Base-by-base conservation (phyloP, 768 basidiomycete species). In the Fibroporia radiculosa region DNA sequence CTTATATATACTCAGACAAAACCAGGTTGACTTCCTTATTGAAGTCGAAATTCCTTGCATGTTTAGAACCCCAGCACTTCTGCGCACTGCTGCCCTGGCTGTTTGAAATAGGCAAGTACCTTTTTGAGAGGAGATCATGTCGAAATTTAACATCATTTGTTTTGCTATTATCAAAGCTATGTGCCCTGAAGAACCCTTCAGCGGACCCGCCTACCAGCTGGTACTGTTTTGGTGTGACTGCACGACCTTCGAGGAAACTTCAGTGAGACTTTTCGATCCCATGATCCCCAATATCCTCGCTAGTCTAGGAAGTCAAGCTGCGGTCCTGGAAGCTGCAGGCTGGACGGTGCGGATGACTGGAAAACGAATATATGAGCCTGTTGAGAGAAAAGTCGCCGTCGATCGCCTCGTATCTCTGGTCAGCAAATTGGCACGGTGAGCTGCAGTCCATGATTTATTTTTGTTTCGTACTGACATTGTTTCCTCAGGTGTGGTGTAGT, bases 361-460 rank as follows among this genome's bases (percentile, higher is more conserved):
- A 38, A n/a, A 2, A 8, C 65, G 71, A 26, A 12, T n/a, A 35
- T 8, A 7, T 27, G 27, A 33, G n/a, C 44, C 23, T 6, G 12
- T 18, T 28, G 27, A 42, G 22, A 40, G 51, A 25, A 57, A 61
- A 2, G 52, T 53, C 20, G 52, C 68, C 13, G 47, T 77, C 14
- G 62, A 61, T 52, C 70, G 72, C 11, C 51, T 80, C 24, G 50
- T 77, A 14, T 43, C 57, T 7, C 60, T 79, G 4, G 39, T 80
- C 7, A 60, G 58, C 8, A 51, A 65, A 1, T 71, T 73, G 33
- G 68, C 74, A 29, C 61, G 58, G 82, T 82, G 51, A 62, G 73
- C 62, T 24, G 14, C 1, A 42, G 22, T 19, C 31, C 41, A n/a
- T n/a, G n/a, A n/a, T n/a, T n/a, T n/a, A n/a, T n/a, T n/a, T n/a